Conservation (phyloP, 768 basidiomycete species). For the Tulasnella calospora region DNA sequence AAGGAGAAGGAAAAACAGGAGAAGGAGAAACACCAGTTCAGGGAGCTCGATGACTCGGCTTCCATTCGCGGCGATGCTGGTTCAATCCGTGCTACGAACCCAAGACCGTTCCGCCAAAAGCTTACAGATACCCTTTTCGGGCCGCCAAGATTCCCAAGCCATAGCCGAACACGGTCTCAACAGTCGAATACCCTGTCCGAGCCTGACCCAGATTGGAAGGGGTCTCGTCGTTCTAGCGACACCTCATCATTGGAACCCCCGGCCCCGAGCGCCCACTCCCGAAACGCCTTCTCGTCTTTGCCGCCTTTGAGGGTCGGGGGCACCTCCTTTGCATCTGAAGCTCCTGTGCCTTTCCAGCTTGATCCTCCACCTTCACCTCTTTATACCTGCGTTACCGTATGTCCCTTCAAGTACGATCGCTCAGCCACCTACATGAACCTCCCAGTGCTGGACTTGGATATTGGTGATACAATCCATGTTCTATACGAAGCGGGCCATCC, state of each 20-base stretch:
- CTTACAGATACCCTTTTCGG: constrained; percentile 7
- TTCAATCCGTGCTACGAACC: background rate
- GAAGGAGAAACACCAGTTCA: constrained; percentile 8
- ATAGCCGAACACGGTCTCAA: background rate
- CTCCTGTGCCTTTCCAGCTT: constrained; percentile 9
- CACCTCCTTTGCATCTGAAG: background rate
- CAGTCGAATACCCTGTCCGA: background rate
- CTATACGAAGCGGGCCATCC: constrained; percentile 76
- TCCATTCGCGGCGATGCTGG: background rate
- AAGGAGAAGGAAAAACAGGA: too few species aligned
- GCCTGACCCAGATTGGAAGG: background rate
- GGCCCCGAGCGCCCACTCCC: background rate
- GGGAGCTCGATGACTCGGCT: background rate
- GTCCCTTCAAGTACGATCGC: constrained; percentile 58
- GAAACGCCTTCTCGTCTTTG: constrained; percentile 1
- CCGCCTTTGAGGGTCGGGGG: background rate
- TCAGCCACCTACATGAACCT: constrained; percentile 55
- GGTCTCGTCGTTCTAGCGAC: background rate
- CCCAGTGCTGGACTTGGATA: constrained; percentile 68
- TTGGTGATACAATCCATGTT: constrained; percentile 60
- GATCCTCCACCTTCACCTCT: constrained; percentile 23
- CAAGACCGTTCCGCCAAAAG: background rate
- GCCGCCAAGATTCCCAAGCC: background rate
- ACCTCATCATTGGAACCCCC: background rate
- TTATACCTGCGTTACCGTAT: constrained; percentile 64